A percentile compares a stretch with the other conserved stretches of the same genome.
phyloP scores from a whole-genome alignment of 2,329 filamentous ascomycete genomes.

The Colletotrichum orchidophilum region DNA sequence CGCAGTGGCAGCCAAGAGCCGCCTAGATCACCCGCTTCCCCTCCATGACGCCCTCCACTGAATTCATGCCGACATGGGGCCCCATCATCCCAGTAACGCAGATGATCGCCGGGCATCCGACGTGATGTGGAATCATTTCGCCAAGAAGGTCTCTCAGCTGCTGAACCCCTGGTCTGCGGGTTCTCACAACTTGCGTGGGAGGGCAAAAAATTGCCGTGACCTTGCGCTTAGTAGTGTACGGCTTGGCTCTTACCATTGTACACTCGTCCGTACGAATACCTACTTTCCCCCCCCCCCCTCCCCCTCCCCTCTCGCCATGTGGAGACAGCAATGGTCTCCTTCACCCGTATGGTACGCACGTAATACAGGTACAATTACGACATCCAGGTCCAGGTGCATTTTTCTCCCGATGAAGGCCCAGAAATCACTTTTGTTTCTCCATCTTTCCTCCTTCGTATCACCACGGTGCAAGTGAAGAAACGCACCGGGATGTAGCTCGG shows the following conservation, averaged over 20 bases:
- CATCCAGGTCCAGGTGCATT: neutral
- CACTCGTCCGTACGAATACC: neutral
- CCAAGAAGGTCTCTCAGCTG: slow-evolving; percentile 1
- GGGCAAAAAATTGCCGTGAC: neutral
- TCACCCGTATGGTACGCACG: slow-evolving; percentile 9
- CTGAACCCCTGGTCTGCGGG: neutral
- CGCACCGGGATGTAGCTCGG: neutral
- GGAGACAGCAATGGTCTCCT: neutral
- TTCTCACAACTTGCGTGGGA: neutral
- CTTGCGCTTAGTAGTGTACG: neutral
- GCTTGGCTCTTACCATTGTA: neutral
- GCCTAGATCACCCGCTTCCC: neutral
- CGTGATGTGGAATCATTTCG: slow-evolving; percentile 27
- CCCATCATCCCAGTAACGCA: neutral
- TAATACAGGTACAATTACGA: too few species aligned
- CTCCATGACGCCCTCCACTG: neutral
- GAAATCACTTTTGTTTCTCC: neutral
- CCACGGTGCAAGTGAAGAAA: neutral
- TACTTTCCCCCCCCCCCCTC: too few species aligned
- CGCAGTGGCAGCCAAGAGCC: neutral
- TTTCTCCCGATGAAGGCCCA: neutral
- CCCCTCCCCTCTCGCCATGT: neutral
- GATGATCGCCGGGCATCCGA: slow-evolving; percentile 8
- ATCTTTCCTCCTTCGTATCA: neutral
- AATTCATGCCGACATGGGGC: neutral